These are phyloP conservation scores for Pichia sporocuriosa DNA, from an alignment of 805 yeast genomes.

Conservation along the genomic window DNA sequence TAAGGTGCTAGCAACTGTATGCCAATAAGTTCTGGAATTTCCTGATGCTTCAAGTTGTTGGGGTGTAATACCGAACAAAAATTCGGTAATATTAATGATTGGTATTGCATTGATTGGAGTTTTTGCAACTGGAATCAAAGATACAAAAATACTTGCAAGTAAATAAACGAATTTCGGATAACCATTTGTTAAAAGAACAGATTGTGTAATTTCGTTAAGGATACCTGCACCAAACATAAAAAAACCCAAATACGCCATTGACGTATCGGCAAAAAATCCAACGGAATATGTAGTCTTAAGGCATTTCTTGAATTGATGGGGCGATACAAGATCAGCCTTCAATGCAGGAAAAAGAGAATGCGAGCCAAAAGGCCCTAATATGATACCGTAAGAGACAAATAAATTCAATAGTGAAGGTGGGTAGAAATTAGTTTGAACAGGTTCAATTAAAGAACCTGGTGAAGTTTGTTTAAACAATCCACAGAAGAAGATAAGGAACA, in stretches of 20 bases:
- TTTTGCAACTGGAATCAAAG: constrained; percentile 78
- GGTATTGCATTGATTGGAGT: constrained; percentile 85
- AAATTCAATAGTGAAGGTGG: constrained; percentile 34
- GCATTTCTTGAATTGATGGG: constrained; percentile 48
- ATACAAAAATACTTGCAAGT: constrained; percentile 59
- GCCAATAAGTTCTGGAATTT: constrained; percentile 11
- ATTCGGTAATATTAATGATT: constrained; percentile 70
- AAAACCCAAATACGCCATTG: constrained; percentile 61
- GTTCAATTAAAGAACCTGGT: constrained; percentile 51
- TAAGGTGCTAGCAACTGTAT: constrained; percentile 12
- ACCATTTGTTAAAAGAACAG: constrained; percentile 56
- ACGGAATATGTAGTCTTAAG: constrained; percentile 49
- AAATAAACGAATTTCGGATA: constrained; percentile 58
- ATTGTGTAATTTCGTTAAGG: constrained; percentile 71
- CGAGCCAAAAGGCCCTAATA: constrained; percentile 78
- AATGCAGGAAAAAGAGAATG: constrained; percentile 79
- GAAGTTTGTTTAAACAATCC: constrained; percentile 37
- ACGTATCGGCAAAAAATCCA: constrained; percentile 51
- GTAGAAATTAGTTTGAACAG: constrained; percentile 38
- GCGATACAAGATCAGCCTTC: constrained; percentile 69
- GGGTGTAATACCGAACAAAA: constrained; percentile 26
- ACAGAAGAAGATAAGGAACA: constrained; percentile 38
- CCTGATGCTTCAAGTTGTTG: constrained; percentile 20
- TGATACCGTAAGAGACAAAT: constrained; percentile 51
- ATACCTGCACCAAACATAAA: constrained; percentile 74